Conservation (phyloP, 2,329 filamentous ascomycete species). For the Fusarium sp. region DNA sequence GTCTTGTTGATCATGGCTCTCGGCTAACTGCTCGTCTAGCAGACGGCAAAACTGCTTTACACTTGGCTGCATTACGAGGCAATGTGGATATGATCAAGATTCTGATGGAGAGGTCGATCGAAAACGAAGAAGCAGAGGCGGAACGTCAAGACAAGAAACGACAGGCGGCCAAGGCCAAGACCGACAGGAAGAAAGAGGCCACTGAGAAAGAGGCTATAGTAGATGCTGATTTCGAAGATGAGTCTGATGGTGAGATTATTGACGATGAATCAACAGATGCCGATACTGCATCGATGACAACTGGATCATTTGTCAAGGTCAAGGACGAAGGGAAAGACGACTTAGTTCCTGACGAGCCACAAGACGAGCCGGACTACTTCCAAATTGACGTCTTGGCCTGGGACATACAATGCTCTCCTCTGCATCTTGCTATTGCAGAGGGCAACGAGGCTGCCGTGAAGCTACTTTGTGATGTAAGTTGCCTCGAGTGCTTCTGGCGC, state of each 20-base stretch:
- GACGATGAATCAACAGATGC: slow-evolving; percentile 59
- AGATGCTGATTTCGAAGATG: slow-evolving; percentile 30
- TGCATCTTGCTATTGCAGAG: slow-evolving; percentile 81
- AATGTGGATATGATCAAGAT: slow-evolving; percentile 73
- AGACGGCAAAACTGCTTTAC: slow-evolving; percentile 83
- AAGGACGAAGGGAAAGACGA: slow-evolving; percentile 54
- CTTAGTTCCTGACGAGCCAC: slow-evolving; percentile 61
- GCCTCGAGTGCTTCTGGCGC: neutral
- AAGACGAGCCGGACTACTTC: slow-evolving; percentile 79
- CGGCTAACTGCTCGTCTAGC: slow-evolving; percentile 78
- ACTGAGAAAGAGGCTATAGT: slow-evolving; percentile 8
- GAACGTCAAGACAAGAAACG: slow-evolving; percentile 63
- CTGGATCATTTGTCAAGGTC: slow-evolving; percentile 80
- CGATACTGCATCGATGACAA: slow-evolving; percentile 63
- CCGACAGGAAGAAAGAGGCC: slow-evolving; percentile 6
- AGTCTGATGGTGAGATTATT: slow-evolving; percentile 57
- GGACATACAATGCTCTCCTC: slow-evolving; percentile 76
- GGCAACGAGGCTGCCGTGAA: slow-evolving; percentile 76
- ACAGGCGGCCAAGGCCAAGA: slow-evolving; percentile 45
- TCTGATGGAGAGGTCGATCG: slow-evolving; percentile 76
- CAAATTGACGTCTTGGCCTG: slow-evolving; percentile 81
- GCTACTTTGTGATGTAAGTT: slow-evolving; percentile 67
- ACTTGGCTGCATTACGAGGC: slow-evolving; percentile 79
- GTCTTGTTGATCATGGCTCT: slow-evolving; percentile 75
- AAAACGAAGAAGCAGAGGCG: slow-evolving; percentile 75